A percentile compares a stretch with the other conserved stretches of the same genome.
These are phyloP conservation scores for Phoenix roebelenii DNA, from an alignment of 176 grass and related monocot genomes.

Conservation along the genomic window DNA sequence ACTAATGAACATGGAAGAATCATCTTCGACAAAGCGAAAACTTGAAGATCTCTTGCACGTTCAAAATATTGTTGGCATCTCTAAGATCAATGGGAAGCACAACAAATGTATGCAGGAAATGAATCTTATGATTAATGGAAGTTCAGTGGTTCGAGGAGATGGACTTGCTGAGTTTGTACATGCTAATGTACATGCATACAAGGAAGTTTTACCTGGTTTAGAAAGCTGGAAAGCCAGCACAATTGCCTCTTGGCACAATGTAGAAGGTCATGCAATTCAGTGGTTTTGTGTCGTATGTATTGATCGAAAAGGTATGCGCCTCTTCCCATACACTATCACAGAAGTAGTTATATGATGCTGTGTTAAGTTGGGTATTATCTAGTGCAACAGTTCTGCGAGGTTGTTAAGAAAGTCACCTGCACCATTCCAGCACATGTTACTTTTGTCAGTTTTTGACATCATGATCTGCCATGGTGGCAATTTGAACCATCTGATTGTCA, in stretches of 20 bases:
- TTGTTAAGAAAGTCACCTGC: too few species aligned
- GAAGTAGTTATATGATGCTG: too few species aligned
- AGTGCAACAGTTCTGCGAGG: too few species aligned
- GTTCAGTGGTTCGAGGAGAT: conserved; percentile 32
- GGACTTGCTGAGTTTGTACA: conserved; percentile 36
- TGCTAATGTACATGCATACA: conserved; percentile 31
- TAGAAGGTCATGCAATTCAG: conserved; percentile 61
- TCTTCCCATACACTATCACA: neutral
- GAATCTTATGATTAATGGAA: conserved; percentile 66
- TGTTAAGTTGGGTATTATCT: too few species aligned
- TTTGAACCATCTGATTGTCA: too few species aligned
- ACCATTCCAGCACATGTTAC: too few species aligned
- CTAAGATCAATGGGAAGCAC: conserved; percentile 66
- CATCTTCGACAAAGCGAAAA: conserved; percentile 33
- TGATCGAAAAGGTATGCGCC: conserved; percentile 58
- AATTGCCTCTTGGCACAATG: conserved; percentile 74
- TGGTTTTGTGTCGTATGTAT: conserved; percentile 87
- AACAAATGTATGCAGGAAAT: conserved; percentile 43
- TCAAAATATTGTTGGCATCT: conserved; percentile 26
- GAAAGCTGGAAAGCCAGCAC: conserved; percentile 89
- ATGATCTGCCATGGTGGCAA: too few species aligned
- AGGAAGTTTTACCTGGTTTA: conserved; percentile 57
- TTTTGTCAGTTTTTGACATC: too few species aligned
- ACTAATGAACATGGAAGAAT: conserved; percentile 26
- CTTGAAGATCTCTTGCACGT: conserved; percentile 46